Percentiles rank a stretch among this genome's conserved stretches.
These are phyloP conservation scores for Cordia subcordata DNA, from an alignment of 257 asterid genomes.

Conservation along the genomic window DNA sequence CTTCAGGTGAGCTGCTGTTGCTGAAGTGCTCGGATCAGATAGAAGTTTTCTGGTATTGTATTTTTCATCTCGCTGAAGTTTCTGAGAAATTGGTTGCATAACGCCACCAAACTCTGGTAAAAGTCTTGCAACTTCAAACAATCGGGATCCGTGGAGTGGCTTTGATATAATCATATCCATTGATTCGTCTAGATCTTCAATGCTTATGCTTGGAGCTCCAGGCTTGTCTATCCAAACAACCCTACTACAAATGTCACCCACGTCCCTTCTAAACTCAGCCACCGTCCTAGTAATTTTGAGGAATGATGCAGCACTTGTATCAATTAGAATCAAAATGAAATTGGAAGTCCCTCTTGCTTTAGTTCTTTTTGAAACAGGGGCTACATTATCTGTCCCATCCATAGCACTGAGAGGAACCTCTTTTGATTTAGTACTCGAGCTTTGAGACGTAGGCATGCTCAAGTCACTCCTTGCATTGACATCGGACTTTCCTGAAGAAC, in stretches of 20 bases:
- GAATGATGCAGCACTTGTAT: conserved; percentile 38
- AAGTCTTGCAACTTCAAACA: conserved; percentile 36
- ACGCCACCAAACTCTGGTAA: conserved; percentile 54
- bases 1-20: neutral
- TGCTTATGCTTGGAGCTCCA: conserved; percentile 3
- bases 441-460: conserved; percentile 7
- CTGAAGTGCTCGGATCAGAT: neutral
- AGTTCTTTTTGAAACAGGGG: conserved; percentile 11
- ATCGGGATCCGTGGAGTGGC: conserved; percentile 80
- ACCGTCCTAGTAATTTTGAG: conserved; percentile 37
- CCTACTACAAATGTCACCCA: conserved; percentile 22
- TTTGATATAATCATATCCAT: conserved; percentile 48
- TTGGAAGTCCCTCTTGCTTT: neutral
- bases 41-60: neutral
- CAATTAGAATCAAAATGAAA: conserved; percentile 47
- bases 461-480: conserved; percentile 20
- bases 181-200: conserved; percentile 35
- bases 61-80: neutral
- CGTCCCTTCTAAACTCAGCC: conserved; percentile 56
- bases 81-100: neutral
- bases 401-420: conserved; percentile 43
- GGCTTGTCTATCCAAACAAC: conserved; percentile 63
- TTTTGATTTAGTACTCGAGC: conserved; percentile 35
- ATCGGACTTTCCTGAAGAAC: conserved; percentile 26
- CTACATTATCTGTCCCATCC: conserved; percentile 32